These are phyloP conservation scores for Salix caprea DNA, from an alignment of 345 rosid genomes.

Conservation along the genomic window DNA sequence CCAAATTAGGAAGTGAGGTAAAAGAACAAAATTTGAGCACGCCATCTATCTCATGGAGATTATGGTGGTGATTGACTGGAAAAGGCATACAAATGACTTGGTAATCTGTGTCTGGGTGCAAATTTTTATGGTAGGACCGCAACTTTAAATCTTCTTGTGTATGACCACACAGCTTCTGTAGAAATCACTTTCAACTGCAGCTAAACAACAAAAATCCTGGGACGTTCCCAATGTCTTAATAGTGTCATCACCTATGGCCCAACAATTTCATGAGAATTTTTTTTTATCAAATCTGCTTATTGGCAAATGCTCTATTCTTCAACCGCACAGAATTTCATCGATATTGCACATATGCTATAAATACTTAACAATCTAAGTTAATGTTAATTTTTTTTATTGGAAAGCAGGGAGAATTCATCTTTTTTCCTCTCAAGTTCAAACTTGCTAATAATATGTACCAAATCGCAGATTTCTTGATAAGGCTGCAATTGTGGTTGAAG, in stretches of 20 bases:
- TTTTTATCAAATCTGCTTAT: no score
- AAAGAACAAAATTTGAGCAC: neutral
- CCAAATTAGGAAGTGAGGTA: no score
- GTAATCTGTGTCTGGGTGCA: neutral
- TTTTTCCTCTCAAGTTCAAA: no score
- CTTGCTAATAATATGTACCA: neutral
- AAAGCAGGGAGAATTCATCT: no score
- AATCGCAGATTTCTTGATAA: slow-evolving; percentile 66
- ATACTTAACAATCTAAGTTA: no score
- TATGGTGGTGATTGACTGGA: neutral
- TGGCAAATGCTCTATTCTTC: no score
- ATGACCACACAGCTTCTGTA: neutral
- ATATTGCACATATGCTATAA: no score
- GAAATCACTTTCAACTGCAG: neutral
- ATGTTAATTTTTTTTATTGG: no score
- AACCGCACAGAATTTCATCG: no score
- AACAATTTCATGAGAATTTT: neutral
- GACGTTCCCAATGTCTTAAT: neutral
- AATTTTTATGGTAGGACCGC: neutral
- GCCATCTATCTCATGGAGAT: neutral
- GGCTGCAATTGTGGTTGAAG: slow-evolving; percentile 61
- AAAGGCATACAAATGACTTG: neutral
- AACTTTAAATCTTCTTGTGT: neutral
- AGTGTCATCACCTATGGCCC: neutral
- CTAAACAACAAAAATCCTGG: slow-evolving; percentile 6